These are phyloP conservation scores for Rhodotorula babjevae DNA, from an alignment of 768 basidiomycete species.

Conservation along the genomic window DNA sequence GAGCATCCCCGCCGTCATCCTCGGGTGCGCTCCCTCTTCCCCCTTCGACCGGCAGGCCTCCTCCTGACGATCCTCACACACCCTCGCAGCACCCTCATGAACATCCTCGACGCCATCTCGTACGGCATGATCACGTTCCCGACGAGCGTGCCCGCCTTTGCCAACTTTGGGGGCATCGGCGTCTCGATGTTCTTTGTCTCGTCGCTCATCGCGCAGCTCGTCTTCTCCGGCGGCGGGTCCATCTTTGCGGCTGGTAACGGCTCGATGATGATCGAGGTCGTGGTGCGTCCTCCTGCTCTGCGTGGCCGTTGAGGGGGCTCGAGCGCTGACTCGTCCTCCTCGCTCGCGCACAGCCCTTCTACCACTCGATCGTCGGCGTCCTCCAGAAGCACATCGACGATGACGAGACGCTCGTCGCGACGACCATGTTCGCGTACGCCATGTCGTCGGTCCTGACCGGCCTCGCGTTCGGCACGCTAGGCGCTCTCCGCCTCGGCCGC, in stretches of 20 bases:
- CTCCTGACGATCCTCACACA: too few relatives aligned
- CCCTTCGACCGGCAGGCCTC: too few relatives aligned
- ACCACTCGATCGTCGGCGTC: constrained; percentile 77
- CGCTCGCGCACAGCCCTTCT: constrained; percentile 60
- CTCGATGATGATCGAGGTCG: constrained; percentile 89
- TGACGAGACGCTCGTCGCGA: constrained; percentile 73
- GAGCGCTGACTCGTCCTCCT: constrained; percentile 53
- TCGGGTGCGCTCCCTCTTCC: constrained; percentile 4
- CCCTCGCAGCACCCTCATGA: constrained; percentile 44
- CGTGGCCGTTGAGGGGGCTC: constrained; percentile 80
- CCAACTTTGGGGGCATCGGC: constrained; percentile 74
- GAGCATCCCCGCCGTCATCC: constrained; percentile 34
- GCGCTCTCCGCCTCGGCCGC: constrained; percentile 70
- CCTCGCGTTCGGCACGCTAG: constrained; percentile 27
- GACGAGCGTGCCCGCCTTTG: constrained; percentile 65
- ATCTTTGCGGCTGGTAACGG: constrained; percentile 82
- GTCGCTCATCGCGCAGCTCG: constrained; percentile 70
- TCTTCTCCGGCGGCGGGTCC: constrained; percentile 76
- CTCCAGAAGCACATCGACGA: constrained; percentile 71
- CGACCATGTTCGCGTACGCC: constrained; percentile 82
- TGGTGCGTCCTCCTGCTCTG: constrained; percentile 55
- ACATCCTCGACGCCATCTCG: constrained; percentile 87
- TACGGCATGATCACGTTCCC: constrained; percentile 89
- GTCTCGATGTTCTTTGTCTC: constrained; percentile 62
- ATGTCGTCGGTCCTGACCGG: constrained; percentile 75